A percentile compares a stretch with the other conserved stretches of the same genome.
phyloP scores from a whole-genome alignment of 2,329 filamentous ascomycete species.

The Fusarium domesticum region DNA sequence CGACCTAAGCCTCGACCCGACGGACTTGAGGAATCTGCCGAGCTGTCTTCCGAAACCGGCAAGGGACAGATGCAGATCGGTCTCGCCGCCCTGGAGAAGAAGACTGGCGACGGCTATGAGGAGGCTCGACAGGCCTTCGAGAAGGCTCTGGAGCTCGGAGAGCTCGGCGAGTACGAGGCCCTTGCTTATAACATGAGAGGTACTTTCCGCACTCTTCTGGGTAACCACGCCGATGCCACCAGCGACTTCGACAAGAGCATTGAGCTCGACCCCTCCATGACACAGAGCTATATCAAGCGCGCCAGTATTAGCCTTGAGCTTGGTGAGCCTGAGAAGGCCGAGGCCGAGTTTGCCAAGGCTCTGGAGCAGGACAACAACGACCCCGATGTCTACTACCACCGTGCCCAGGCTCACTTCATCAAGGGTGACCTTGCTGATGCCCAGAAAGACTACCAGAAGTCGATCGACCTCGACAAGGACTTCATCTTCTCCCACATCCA shows the following conservation, averaged over 20 bases:
- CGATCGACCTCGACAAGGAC: constrained; percentile 89
- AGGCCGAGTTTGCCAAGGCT: constrained; percentile 82
- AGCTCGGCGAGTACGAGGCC: constrained; percentile 78
- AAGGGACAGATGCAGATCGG: constrained; percentile 84
- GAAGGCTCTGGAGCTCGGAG: constrained; percentile 77
- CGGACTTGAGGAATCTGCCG: constrained; percentile 78
- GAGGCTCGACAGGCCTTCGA: constrained; percentile 84
- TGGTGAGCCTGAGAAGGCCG: constrained; percentile 81
- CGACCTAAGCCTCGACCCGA: constrained; percentile 74
- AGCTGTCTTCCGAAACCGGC: constrained; percentile 73
- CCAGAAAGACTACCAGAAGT: constrained; percentile 98
- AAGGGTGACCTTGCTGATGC: constrained; percentile 89
- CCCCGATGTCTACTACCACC: constrained; percentile 98
- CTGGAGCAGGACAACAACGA: constrained; percentile 82
- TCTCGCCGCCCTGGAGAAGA: constrained; percentile 74
- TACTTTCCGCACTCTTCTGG: constrained; percentile 89
- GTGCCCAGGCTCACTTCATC: constrained; percentile 97
- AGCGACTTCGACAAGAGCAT: constrained; percentile 89
- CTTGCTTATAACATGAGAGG: constrained; percentile 95
- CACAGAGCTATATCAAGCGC: constrained; percentile 97
- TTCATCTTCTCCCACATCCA: constrained; percentile 99
- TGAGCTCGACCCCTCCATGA: constrained; percentile 80
- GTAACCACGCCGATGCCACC: constrained; percentile 80
- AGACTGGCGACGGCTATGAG: constrained; percentile 87
- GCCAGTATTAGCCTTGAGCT: constrained; percentile 97